Conservation (phyloP, 2,329 filamentous ascomycete genomes). For the Colletotrichum tropicale region DNA sequence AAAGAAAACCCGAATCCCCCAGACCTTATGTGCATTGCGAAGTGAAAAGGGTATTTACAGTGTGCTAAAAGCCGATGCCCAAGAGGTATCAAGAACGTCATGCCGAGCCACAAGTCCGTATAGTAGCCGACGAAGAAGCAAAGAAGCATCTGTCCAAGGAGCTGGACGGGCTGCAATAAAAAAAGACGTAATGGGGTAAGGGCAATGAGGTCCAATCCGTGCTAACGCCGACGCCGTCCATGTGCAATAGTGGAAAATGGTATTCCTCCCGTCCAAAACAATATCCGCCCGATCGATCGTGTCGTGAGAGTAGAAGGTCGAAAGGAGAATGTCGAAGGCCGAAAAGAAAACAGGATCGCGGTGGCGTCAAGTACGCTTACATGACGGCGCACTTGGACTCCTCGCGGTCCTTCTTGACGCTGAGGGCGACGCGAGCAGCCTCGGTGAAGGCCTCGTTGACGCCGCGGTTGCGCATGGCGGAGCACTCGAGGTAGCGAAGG, state of each 20-base stretch:
- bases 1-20: background rate
- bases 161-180: slow-evolving; percentile 13
- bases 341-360: background rate
- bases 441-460: slow-evolving; percentile 99
- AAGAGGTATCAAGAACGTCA: slow-evolving; percentile 19
- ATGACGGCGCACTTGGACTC: slow-evolving; percentile 66
- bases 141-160: slow-evolving; percentile 9
- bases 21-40: slow-evolving; percentile 4
- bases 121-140: background rate
- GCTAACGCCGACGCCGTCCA: slow-evolving; percentile 18
- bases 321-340: background rate
- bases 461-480: slow-evolving; percentile 95
- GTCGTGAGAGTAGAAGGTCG: background rate
- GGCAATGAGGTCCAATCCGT: slow-evolving; percentile 7
- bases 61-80: slow-evolving; percentile 8
- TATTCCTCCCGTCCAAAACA: slow-evolving; percentile 1
- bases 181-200: background rate
- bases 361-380: slow-evolving; percentile 39
- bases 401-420: slow-evolving; percentile 69
- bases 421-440: slow-evolving; percentile 90
- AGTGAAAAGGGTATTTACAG: slow-evolving; percentile 18
- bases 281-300: slow-evolving; percentile 8
- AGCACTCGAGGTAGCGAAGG: slow-evolving; percentile 95
- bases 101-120: background rate
- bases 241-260: slow-evolving; percentile 7